Conservation (phyloP, 2,329 filamentous ascomycete genomes). For the Colletotrichum neosansevieriae region DNA sequence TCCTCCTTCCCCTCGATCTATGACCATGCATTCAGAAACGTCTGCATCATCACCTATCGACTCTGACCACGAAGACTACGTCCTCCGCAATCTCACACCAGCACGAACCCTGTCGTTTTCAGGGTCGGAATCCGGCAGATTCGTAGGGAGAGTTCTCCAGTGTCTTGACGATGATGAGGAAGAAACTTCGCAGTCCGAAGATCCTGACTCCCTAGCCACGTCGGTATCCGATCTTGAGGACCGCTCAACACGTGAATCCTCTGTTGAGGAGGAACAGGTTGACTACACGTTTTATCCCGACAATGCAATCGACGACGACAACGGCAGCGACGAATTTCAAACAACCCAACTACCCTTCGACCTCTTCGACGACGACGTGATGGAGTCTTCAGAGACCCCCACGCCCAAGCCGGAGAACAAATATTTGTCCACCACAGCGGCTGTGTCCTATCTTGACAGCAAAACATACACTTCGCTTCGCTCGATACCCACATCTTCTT, state of each 20-base stretch:
- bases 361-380: conserved; percentile 48
- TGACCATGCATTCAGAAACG: conserved; percentile 61
- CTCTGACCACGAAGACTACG: conserved; percentile 49
- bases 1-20: conserved; percentile 62
- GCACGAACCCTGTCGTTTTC: conserved; percentile 66
- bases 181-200: conserved; percentile 58
- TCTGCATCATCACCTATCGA: conserved; percentile 54
- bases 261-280: conserved; percentile 47
- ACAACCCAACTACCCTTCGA: conserved; percentile 55
- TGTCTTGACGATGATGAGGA: conserved; percentile 51
- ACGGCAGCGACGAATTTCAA: conserved; percentile 49
- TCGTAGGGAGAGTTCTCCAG: conserved; percentile 45
- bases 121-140: conserved; percentile 59
- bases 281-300: conserved; percentile 41
- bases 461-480: conserved; percentile 47
- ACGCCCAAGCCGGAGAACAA: conserved; percentile 55
- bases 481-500: conserved; percentile 49
- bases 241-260: conserved; percentile 46
- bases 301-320: conserved; percentile 45
- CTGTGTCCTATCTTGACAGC: conserved; percentile 52
- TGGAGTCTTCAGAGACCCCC: conserved; percentile 56
- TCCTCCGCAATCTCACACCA: conserved; percentile 51
- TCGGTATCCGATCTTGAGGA: conserved; percentile 62
- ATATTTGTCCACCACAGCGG: conserved; percentile 24
- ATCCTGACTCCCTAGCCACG: conserved; percentile 57